Evolutionary conservation across 2,329 filamentous ascomycete species (phyloP).

Genomic region (Teratosphaeriaceae sp.): DNA sequence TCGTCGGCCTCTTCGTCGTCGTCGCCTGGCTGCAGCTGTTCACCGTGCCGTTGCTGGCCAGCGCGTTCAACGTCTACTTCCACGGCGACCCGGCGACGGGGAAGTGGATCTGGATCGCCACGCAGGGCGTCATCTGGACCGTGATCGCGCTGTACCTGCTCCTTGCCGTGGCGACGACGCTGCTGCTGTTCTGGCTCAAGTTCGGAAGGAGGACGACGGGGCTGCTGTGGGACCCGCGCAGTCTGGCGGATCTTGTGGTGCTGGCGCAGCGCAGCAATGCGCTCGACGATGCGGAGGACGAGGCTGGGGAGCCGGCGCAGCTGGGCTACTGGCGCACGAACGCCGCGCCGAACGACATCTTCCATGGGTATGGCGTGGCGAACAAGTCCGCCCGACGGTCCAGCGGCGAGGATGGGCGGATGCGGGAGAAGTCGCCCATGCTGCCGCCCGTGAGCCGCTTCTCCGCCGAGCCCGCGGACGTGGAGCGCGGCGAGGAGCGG

Average conservation of each 20-base stretch:
- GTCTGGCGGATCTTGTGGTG: conserved; percentile 71
- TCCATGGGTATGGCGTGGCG: conserved; percentile 71
- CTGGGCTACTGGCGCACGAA: conserved; percentile 83
- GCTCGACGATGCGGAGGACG: conserved; percentile 47
- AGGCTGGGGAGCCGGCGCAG: conserved; percentile 45
- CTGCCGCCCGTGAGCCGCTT: conserved; percentile 20
- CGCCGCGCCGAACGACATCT: conserved; percentile 57
- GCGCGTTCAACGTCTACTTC: conserved; percentile 62
- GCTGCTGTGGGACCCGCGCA: conserved; percentile 77
- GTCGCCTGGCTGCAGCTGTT: conserved; percentile 73
- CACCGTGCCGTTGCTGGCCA: conserved; percentile 73
- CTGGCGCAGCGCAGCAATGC: conserved; percentile 76
- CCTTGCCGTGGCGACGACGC: conserved; percentile 51
- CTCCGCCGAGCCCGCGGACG: conserved; percentile 24
- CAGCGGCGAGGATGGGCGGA: conserved; percentile 43
- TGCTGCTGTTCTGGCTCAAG: conserved; percentile 60
- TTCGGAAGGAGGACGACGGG: conserved; percentile 53
- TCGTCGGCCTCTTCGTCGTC: conserved; percentile 58
- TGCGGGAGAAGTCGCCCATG: conserved; percentile 35
- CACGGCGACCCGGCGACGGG: conserved; percentile 53
- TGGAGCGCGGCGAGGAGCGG: conserved; percentile 34
- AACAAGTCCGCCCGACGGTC: conserved; percentile 47
- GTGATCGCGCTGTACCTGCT: conserved; percentile 67
- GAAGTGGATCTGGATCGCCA: conserved; percentile 72
- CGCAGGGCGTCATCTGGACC: conserved; percentile 72